Evolutionary conservation across 164 flowering plant species (phyloP).

Genomic region (Protea cynaroides): DNA sequence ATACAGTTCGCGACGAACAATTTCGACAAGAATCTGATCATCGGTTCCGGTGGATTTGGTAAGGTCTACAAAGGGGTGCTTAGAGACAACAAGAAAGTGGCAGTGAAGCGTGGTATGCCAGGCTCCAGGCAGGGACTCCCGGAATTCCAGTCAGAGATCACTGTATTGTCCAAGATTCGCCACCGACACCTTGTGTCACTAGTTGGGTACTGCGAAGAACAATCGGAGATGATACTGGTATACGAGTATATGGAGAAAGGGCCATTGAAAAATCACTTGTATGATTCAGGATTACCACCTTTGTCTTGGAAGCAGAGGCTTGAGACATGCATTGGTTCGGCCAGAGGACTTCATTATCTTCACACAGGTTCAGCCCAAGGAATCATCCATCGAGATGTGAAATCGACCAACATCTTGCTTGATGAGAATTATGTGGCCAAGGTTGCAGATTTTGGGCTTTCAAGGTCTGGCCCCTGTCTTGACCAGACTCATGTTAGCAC

Average conservation of each 20-base stretch:
- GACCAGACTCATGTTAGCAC: slow-evolving; percentile 29
- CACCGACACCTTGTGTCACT: slow-evolving; percentile 39
- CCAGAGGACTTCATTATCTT: slow-evolving; percentile 30
- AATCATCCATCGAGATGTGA: slow-evolving; percentile 30
- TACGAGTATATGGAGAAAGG: slow-evolving; percentile 84
- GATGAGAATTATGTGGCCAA: slow-evolving; percentile 23
- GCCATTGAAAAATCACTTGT: slow-evolving; percentile 58
- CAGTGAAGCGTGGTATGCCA: slow-evolving; percentile 68
- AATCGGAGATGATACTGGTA: slow-evolving; percentile 78
- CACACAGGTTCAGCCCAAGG: slow-evolving; percentile 26
- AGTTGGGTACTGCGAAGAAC: slow-evolving; percentile 74
- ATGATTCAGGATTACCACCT: slow-evolving; percentile 44
- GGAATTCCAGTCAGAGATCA: slow-evolving; percentile 75
- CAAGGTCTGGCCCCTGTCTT: slow-evolving; percentile 17
- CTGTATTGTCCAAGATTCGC: slow-evolving; percentile 57
- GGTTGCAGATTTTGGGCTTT: slow-evolving; percentile 30
- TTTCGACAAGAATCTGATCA: slow-evolving; percentile 45
- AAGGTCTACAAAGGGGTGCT: slow-evolving; percentile 71
- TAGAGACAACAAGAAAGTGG: slow-evolving; percentile 52
- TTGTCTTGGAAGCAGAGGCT: slow-evolving; percentile 47
- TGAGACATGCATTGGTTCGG: slow-evolving; percentile 25
- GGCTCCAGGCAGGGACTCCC: slow-evolving; percentile 78
- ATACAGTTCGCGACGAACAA: slow-evolving; percentile 54
- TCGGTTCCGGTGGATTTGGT: slow-evolving; percentile 92
- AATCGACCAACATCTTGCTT: slow-evolving; percentile 23